Conservation (phyloP, 2,329 filamentous ascomycete species). For the Metarhizium rileyi region DNA sequence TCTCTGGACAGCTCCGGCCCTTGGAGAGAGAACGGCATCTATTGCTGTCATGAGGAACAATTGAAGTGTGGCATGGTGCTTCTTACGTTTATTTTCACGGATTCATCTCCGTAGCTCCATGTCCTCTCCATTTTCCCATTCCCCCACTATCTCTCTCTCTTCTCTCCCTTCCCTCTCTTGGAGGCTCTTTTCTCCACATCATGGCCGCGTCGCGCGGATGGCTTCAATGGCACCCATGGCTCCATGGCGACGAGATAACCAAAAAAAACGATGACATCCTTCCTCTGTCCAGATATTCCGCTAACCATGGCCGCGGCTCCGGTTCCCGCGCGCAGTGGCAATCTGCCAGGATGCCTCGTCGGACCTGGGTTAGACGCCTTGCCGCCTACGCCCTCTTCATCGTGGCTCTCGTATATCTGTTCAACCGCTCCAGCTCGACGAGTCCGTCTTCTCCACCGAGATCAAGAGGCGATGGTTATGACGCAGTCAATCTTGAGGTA, state of each 20-base stretch:
- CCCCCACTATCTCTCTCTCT: not conserved
- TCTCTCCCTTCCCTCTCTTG: not conserved
- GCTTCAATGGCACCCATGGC: constrained; percentile 30
- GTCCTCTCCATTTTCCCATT: too few species aligned
- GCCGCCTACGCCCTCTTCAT: constrained; percentile 35
- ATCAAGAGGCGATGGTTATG: not conserved
- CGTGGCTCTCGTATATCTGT: constrained; percentile 43
- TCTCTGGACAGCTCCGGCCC: too few species aligned
- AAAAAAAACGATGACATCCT: constrained; percentile 55
- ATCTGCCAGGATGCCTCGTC: constrained; percentile 32
- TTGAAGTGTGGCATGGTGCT: too few species aligned
- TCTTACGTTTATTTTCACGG: too few species aligned
- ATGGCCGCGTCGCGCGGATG: constrained; percentile 6
- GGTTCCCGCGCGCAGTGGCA: constrained; percentile 26
- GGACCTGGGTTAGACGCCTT: constrained; percentile 46
- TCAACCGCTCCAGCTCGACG: constrained; percentile 19
- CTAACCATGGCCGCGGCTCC: not conserved
- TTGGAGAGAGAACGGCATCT: too few species aligned
- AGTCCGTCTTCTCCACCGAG: not conserved
- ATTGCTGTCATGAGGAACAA: too few species aligned
- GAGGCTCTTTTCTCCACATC: not conserved
- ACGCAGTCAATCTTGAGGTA: not conserved
- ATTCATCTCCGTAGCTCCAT: too few species aligned
- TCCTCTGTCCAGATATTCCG: constrained; percentile 12
- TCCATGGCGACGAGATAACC: constrained; percentile 44